phyloP scores from a whole-genome alignment of 2,329 filamentous ascomycete species.

The Talaromyces sp. region DNA sequence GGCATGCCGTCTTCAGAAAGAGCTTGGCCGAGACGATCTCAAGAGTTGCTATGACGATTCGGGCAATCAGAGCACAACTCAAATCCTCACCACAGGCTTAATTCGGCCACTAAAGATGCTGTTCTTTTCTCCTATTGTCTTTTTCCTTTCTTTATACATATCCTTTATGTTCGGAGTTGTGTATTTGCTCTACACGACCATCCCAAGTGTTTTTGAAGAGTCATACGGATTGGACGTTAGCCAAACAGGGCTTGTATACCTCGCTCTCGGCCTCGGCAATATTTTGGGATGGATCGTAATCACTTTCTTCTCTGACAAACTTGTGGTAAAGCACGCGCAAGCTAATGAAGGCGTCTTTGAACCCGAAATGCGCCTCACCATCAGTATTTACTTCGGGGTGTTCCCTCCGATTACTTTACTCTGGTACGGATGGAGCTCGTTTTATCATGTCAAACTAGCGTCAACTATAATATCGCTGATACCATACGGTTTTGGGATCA shows the following conservation, averaged over 20 bases:
- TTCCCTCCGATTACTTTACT: slow-evolving; percentile 54
- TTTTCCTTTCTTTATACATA: slow-evolving; percentile 48
- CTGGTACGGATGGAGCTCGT: slow-evolving; percentile 55
- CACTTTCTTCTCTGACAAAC: slow-evolving; percentile 26
- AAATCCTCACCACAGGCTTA: background rate
- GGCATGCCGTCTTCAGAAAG: slow-evolving; percentile 26
- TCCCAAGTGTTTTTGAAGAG: slow-evolving; percentile 44
- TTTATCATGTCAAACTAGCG: slow-evolving; percentile 51
- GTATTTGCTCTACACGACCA: slow-evolving; percentile 51
- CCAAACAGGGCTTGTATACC: slow-evolving; percentile 41
- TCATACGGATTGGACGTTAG: slow-evolving; percentile 44
- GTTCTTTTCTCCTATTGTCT: slow-evolving; percentile 48
- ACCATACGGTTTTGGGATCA: slow-evolving; percentile 52
- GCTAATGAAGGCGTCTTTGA: slow-evolving; percentile 34
- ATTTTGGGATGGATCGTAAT: slow-evolving; percentile 29
- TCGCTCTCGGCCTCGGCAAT: slow-evolving; percentile 44
- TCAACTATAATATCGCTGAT: slow-evolving; percentile 55
- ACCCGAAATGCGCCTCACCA: slow-evolving; percentile 48
- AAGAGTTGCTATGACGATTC: slow-evolving; percentile 26
- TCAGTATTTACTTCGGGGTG: slow-evolving; percentile 51
- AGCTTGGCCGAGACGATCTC: slow-evolving; percentile 33
- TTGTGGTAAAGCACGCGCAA: slow-evolving; percentile 20
- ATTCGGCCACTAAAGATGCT: slow-evolving; percentile 41
- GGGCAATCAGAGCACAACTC: background rate
- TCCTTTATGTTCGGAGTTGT: slow-evolving; percentile 50